Evolutionary conservation across 1,284 basidiomycete genomes (phyloP).

Genomic region (Microbotryum violaceum): DNA sequence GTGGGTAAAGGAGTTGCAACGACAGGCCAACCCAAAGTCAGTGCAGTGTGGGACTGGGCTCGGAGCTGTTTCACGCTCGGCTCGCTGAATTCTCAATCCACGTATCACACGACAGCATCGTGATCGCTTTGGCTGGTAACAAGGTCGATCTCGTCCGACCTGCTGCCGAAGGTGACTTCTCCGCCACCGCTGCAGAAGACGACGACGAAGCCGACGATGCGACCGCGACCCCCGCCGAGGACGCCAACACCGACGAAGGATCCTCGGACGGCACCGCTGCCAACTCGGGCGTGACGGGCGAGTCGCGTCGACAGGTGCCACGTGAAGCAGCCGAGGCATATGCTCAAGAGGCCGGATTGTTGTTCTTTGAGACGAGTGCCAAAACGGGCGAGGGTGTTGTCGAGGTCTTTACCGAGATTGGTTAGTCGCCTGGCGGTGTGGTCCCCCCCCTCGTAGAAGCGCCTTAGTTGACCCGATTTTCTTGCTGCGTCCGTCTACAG

Average conservation of each 20-base stretch:
- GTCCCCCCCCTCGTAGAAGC: background rate
- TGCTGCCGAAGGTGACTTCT: slow-evolving; percentile 42
- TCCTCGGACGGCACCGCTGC: slow-evolving; percentile 11
- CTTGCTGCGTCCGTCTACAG: slow-evolving; percentile 44
- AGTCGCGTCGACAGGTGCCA: slow-evolving; percentile 71
- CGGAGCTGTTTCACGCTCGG: background rate
- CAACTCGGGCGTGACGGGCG: slow-evolving; percentile 40
- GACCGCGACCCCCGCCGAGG: slow-evolving; percentile 53
- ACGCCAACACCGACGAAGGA: slow-evolving; percentile 9
- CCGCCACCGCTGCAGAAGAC: slow-evolving; percentile 19
- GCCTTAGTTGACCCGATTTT: slow-evolving; percentile 11
- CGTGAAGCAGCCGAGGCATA: slow-evolving; percentile 93
- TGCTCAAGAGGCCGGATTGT: slow-evolving; percentile 79
- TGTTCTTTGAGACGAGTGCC: slow-evolving; percentile 97
- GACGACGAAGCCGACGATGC: slow-evolving; percentile 75
- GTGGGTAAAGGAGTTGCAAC: slow-evolving; percentile 98
- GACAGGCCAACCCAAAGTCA: slow-evolving; percentile 84
- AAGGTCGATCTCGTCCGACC: slow-evolving; percentile 51
- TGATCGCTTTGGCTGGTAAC: slow-evolving; percentile 93
- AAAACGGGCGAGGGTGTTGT: slow-evolving; percentile 96
- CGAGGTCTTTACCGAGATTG: slow-evolving; percentile 97
- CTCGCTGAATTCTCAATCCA: too few species aligned
- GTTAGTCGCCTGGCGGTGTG: slow-evolving; percentile 46
- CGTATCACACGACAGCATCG: slow-evolving; percentile 59
- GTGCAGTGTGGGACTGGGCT: background rate